Conservation (phyloP, 805 yeast genomes). For the Kazachstania bromeliacearum region DNA sequence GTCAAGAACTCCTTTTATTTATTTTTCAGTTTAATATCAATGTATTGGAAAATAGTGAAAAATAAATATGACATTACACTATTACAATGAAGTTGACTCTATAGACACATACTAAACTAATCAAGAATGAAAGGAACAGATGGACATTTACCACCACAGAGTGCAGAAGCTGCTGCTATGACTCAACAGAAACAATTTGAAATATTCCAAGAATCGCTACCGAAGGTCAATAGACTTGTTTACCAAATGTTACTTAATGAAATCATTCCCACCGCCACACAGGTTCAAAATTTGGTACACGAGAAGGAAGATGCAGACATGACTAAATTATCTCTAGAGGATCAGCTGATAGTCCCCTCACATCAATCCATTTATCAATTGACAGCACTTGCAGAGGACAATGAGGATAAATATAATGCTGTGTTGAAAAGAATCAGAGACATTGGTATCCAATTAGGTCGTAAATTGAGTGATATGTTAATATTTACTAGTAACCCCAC, state of each 20-base stretch:
- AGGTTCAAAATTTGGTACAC: too few relatives aligned
- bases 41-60: too few relatives aligned
- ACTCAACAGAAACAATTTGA: slow-evolving; percentile 21
- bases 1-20: too few relatives aligned
- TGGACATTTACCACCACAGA: too few relatives aligned
- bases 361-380: slow-evolving; percentile 21
- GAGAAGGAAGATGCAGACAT: slow-evolving; percentile 15
- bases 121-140: too few relatives aligned
- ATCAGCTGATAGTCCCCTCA: slow-evolving; percentile 12
- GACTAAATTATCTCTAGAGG: slow-evolving; percentile 6
- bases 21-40: too few relatives aligned
- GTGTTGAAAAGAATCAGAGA: slow-evolving; percentile 52
- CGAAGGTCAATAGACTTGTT: slow-evolving; percentile 44
- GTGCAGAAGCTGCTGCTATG: slow-evolving; percentile 7
- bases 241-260: slow-evolving; percentile 65
- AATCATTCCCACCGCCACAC: slow-evolving; percentile 63
- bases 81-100: too few relatives aligned
- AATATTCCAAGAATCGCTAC: slow-evolving; percentile 25
- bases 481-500: slow-evolving; percentile 40
- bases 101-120: too few relatives aligned
- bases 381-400: slow-evolving; percentile 24
- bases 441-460: slow-evolving; percentile 65
- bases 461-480: slow-evolving; percentile 41
- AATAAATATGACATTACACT: too few relatives aligned
- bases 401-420: slow-evolving; percentile 36